Base-by-base conservation (phyloP, 2,329 filamentous ascomycete species). In the Apiospora phragmitis region DNA sequence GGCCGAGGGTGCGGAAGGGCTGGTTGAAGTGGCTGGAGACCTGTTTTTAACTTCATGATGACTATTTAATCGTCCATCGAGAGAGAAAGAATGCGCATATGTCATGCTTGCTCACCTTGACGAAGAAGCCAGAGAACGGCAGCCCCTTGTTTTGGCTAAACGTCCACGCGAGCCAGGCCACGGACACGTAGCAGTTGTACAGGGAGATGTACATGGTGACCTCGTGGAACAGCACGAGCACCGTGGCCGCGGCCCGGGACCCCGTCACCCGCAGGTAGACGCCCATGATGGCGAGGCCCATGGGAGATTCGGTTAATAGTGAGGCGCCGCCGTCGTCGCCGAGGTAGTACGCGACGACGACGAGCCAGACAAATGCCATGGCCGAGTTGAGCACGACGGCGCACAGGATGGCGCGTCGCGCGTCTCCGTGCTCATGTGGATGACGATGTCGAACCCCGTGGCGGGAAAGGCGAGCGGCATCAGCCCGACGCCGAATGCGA, bases 371-470 rank as follows among this genome's bases (percentile, higher is more conserved):
- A 12, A 51, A 51, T 24, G 49, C 24, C 49, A 51, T 51, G 49
- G 29, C 5, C 2, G 49, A 14, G 49, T 51, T 51, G 49, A 51
- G 24, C n/a, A 51, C 49, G 24, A 51, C 49, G 49, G 24, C 49
- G 12, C 14, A 9, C 49, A 51, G 14, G 49, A 51, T 51, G 49
- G 49, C 49, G 49, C 59, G 21, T 70, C 68, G 24, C 49, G 65
- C 42, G 66, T 65, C 45, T 70, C 68, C 26, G 41, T 66, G 43
- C 59, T 67, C 68, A 70, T 55, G 42, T 70, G 68, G 4, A 70
- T 70, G 12, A 70, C 26, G 12, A 59, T 45, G 47, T 67, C 68
- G 21, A 70, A 66, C 3, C 41, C 51, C 8, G 68, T 70, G 21
- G 32, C 51, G 3, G 68, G 68, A 26, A 70, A 70, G 0, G 68